Evolutionary conservation across 2,329 filamentous ascomycete species (phyloP).

Genomic region (Fusarium scirpi): DNA sequence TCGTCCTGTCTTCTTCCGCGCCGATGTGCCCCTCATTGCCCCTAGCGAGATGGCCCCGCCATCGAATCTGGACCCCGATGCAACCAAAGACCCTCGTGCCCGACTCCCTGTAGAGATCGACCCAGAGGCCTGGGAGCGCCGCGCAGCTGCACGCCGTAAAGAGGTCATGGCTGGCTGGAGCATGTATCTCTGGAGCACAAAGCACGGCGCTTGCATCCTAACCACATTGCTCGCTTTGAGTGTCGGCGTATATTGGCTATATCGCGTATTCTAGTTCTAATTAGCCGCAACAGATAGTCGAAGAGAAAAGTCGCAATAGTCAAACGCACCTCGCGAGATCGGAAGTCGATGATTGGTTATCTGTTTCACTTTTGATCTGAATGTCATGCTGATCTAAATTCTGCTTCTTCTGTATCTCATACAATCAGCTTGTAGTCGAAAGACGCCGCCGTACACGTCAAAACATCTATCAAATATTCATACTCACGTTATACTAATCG

Average conservation of each 20-base stretch:
- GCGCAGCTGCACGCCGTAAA: conserved; percentile 59
- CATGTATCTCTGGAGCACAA: conserved; percentile 67
- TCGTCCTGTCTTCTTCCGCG: conserved; percentile 80
- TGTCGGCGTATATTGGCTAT: conserved; percentile 60
- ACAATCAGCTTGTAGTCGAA: conserved; percentile 9
- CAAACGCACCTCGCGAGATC: neutral
- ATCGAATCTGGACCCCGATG: conserved; percentile 30
- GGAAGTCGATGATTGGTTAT: neutral
- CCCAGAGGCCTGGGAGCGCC: conserved; percentile 65
- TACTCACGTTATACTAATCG: neutral
- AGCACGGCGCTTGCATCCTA: conserved; percentile 61
- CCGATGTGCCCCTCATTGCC: conserved; percentile 71
- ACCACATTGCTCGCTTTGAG: conserved; percentile 57
- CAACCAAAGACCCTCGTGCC: conserved; percentile 57
- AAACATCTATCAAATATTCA: neutral
- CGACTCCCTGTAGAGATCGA: conserved; percentile 65
- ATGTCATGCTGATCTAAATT: neutral
- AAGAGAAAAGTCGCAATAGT: neutral
- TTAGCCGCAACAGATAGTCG: neutral
- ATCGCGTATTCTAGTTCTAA: conserved; percentile 4
- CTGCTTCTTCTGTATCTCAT: neutral
- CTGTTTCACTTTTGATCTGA: neutral
- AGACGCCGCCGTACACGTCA: neutral
- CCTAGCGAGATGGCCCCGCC: conserved; percentile 55
- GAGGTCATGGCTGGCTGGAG: conserved; percentile 66